Conservation (phyloP, 2,329 filamentous ascomycete genomes). For the Apiospora phragmitis region DNA sequence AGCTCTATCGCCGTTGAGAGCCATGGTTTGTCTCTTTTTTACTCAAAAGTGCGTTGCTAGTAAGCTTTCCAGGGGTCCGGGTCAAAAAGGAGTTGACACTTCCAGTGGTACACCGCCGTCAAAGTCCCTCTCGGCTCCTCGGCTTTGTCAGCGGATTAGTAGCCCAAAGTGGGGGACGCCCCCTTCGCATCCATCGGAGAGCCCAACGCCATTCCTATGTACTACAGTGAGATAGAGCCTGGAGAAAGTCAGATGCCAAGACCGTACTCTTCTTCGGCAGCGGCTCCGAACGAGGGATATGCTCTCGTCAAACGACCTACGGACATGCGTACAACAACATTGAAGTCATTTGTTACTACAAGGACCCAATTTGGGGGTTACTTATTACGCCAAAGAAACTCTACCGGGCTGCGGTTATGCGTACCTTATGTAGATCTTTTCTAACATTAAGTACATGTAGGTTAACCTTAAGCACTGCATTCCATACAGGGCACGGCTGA, state of each 20-base stretch:
- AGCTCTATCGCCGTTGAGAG: slow-evolving; percentile 25
- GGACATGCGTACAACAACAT: background rate
- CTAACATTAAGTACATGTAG: background rate
- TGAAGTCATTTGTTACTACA: background rate
- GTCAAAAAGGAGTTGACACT: slow-evolving; percentile 3
- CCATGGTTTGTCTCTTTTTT: slow-evolving; percentile 34
- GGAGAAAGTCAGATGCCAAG: background rate
- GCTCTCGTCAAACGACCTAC: background rate
- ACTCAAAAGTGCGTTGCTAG: slow-evolving; percentile 5
- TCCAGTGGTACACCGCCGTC: background rate
- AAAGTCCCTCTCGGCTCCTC: background rate
- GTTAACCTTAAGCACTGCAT: background rate
- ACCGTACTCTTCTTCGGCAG: background rate
- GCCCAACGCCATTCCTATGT: background rate
- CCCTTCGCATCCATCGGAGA: background rate
- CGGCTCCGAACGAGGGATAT: background rate
- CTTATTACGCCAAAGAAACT: background rate
- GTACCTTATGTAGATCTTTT: background rate
- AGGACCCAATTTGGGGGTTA: background rate
- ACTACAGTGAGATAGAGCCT: background rate
- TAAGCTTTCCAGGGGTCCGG: background rate
- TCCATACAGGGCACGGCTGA: background rate
- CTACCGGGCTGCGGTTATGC: background rate
- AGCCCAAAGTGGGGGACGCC: background rate
- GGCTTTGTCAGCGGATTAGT: slow-evolving; percentile 7